phyloP scores from a whole-genome alignment of 2,329 filamentous ascomycete species.

The Aschersonia sp. region DNA sequence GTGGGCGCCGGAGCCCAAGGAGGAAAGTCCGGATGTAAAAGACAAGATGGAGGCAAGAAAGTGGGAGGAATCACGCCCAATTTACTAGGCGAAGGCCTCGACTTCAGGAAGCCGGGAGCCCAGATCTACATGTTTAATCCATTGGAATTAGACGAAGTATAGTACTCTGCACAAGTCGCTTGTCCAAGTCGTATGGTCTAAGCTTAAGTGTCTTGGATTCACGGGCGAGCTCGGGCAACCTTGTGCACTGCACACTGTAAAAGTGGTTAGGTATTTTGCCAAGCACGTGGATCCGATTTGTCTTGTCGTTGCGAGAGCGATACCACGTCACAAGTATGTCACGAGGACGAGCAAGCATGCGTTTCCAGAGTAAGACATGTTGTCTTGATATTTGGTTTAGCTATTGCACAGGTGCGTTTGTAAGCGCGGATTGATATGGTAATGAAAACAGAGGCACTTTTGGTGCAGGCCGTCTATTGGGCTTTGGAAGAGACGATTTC shows the following conservation, averaged over 20 bases:
- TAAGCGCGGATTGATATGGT: slow-evolving; percentile 38
- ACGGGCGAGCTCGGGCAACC: no score
- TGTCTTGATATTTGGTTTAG: slow-evolving; percentile 7
- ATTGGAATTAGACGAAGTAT: no score
- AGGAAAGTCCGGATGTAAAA: slow-evolving; percentile 14
- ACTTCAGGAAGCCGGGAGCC: neutral
- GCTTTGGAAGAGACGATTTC: slow-evolving; percentile 49
- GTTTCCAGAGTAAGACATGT: neutral
- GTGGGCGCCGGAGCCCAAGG: slow-evolving; percentile 23
- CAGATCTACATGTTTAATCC: neutral
- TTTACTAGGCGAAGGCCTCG: slow-evolving; percentile 12
- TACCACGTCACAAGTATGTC: no score
- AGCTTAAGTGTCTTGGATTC: no score
- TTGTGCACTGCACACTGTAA: no score
- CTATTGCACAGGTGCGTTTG: slow-evolving; percentile 45
- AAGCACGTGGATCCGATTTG: no score
- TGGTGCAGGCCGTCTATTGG: slow-evolving; percentile 34
- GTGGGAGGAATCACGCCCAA: slow-evolving; percentile 27
- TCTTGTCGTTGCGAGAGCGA: no score
- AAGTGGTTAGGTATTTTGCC: no score
- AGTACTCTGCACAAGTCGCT: no score
- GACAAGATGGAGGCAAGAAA: slow-evolving; percentile 16
- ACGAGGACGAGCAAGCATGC: neutral
- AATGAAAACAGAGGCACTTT: slow-evolving; percentile 32
- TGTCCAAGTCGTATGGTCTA: no score